Conservation (phyloP, 2,329 filamentous ascomycete genomes). For the Didymella pinodella region DNA sequence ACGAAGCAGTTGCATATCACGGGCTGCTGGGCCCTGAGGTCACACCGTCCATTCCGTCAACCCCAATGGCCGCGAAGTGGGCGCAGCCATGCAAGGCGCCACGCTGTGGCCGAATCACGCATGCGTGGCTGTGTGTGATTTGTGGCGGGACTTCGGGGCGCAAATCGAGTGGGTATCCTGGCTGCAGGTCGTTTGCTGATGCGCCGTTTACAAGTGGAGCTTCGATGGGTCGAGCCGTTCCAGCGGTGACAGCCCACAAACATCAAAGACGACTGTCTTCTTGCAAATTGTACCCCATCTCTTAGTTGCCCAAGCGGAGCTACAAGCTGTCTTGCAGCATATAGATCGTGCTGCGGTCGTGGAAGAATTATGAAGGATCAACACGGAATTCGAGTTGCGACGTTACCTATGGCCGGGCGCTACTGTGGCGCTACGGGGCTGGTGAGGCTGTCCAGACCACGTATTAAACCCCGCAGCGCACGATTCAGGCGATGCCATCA, state of each 20-base stretch:
- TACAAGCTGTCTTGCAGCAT: too few species aligned
- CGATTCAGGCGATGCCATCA: neutral
- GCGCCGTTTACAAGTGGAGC: constrained; percentile 21
- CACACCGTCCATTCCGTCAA: constrained; percentile 16
- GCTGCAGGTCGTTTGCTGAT: constrained; percentile 15
- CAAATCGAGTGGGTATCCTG: constrained; percentile 16
- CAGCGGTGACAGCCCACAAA: neutral
- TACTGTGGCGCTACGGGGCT: constrained; percentile 7
- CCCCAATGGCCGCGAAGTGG: constrained; percentile 19
- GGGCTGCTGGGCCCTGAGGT: constrained; percentile 14
- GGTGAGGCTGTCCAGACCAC: constrained; percentile 11
- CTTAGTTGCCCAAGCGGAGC: too few species aligned
- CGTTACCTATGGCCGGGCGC: constrained; percentile 1
- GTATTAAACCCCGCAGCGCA: constrained; percentile 7
- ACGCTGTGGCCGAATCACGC: constrained; percentile 15
- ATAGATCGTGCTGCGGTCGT: neutral
- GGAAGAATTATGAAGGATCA: constrained; percentile 3
- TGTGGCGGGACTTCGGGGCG: constrained; percentile 22
- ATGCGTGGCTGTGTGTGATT: constrained; percentile 27
- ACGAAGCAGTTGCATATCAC: constrained; percentile 12
- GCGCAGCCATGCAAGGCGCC: constrained; percentile 25
- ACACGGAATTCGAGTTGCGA: constrained; percentile 15
- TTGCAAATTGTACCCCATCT: too few species aligned
- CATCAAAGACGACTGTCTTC: neutral
- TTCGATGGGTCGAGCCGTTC: constrained; percentile 19